Percentiles rank a stretch among this genome's conserved stretches.
phyloP scores from a whole-genome alignment of 352 stramenopile species.

The Globisporangium spiculum region DNA sequence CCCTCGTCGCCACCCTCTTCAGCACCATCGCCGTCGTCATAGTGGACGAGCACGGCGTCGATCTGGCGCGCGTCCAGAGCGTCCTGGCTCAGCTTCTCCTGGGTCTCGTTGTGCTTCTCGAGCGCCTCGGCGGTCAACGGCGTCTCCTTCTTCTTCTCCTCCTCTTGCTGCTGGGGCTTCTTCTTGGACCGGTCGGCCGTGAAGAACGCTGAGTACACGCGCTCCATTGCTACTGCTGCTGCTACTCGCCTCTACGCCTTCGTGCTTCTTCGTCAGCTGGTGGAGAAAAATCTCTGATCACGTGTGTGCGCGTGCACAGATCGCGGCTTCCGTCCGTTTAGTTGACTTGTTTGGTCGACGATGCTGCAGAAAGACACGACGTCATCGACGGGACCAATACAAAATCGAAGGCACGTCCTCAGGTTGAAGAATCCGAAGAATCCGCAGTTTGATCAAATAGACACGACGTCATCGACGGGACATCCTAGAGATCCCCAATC shows the following conservation, averaged over 20 bases:
- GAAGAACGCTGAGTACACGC: conserved; percentile 87
- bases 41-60: conserved; percentile 9
- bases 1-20: not conserved
- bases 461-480: no score
- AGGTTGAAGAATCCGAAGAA: not conserved
- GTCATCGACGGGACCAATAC: not conserved
- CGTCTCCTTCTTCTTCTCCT: conserved; percentile 21
- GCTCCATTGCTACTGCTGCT: conserved; percentile 53
- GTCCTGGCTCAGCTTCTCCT: conserved; percentile 17
- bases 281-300: not conserved
- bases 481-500: no score
- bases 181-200: conserved; percentile 40
- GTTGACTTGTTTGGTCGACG: not conserved
- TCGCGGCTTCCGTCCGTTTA: not conserved
- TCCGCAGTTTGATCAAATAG: no score
- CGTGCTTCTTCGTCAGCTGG: not conserved
- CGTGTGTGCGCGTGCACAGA: not conserved
- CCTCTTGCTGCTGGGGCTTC: conserved; percentile 21
- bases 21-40: not conserved
- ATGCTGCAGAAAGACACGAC: not conserved
- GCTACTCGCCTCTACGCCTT: conserved; percentile 9
- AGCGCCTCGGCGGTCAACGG: conserved; percentile 62
- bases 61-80: conserved; percentile 3
- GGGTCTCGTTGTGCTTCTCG: conserved; percentile 60
- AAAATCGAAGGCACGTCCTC: not conserved